Evolutionary conservation across 2,329 filamentous ascomycete genomes (phyloP).

Genomic region (Penicillium oxalicum): DNA sequence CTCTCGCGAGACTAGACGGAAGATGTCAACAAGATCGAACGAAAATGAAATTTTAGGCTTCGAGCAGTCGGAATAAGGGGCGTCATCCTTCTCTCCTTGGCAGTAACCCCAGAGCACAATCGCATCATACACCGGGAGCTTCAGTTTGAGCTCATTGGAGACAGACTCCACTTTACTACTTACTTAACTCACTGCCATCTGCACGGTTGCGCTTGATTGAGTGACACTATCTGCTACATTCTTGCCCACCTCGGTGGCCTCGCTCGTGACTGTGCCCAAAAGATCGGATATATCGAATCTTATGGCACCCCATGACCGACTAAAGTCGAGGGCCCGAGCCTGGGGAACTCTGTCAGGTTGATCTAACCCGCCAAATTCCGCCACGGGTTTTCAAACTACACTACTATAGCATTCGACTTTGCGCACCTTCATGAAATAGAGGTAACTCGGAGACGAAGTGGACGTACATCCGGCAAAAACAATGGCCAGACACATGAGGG

Average conservation of each 20-base stretch:
- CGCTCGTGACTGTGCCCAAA: neutral
- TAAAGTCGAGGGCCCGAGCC: neutral
- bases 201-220: neutral
- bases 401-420: neutral
- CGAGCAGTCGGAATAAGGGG: neutral
- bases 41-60: constrained; percentile 5
- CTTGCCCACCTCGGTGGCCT: neutral
- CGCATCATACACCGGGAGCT: constrained; percentile 3
- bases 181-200: neutral
- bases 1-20: neutral
- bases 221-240: neutral
- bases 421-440: constrained; percentile 4
- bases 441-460: neutral
- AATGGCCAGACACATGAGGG: constrained; percentile 1
- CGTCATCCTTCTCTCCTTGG: neutral
- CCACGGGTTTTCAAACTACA: neutral
- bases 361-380: neutral
- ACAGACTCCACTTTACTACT: neutral
- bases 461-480: constrained; percentile 4
- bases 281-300: neutral
- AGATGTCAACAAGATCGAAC: constrained; percentile 5
- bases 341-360: constrained; percentile 1
- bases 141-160: constrained; percentile 1
- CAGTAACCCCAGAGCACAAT: constrained; percentile 10
- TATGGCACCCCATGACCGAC: neutral